Percentiles rank a stretch among this genome's conserved stretches.
phyloP scores from a whole-genome alignment of 1,284 basidiomycete genomes.

The Paramarasmius palmivorus region DNA sequence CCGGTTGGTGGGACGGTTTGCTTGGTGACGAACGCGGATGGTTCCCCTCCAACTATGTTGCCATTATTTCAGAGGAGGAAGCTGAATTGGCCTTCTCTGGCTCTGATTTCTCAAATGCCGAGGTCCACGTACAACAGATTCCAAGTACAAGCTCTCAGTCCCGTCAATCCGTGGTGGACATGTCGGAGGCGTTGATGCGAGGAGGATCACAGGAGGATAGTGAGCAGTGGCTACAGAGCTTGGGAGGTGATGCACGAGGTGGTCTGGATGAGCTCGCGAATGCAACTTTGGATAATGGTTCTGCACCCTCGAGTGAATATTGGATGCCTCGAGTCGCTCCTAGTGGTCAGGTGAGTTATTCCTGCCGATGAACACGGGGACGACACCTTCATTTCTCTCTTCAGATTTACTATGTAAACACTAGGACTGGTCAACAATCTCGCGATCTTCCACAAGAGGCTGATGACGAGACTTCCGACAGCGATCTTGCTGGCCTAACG shows the following conservation, averaged over 20 bases:
- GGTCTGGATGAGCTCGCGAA: slow-evolving; percentile 25
- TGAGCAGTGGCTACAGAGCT: slow-evolving; percentile 49
- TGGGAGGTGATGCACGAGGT: slow-evolving; percentile 28
- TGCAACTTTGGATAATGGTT: slow-evolving; percentile 25
- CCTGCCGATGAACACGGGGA: slow-evolving; percentile 9
- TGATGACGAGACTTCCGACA: slow-evolving; percentile 61
- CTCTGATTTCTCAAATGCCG: slow-evolving; percentile 40
- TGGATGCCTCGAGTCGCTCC: slow-evolving; percentile 77
- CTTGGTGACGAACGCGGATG: slow-evolving; percentile 89
- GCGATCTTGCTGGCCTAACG: slow-evolving; percentile 57
- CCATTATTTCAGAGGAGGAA: slow-evolving; percentile 78
- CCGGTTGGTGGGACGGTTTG: slow-evolving; percentile 99
- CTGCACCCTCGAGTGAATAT: slow-evolving; percentile 63
- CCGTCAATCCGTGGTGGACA: slow-evolving; percentile 43
- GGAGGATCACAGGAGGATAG: slow-evolving; percentile 43
- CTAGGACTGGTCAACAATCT: slow-evolving; percentile 84
- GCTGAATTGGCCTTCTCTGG: slow-evolving; percentile 64
- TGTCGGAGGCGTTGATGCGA: slow-evolving; percentile 49
- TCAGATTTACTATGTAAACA: slow-evolving; percentile 93
- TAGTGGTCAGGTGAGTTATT: slow-evolving; percentile 66
- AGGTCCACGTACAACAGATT: slow-evolving; percentile 18
- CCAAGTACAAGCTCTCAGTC: slow-evolving; percentile 21
- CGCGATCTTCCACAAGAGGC: slow-evolving; percentile 81
- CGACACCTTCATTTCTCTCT: slow-evolving; percentile 9
- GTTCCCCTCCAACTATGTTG: slow-evolving; percentile 98